A percentile compares a stretch with the other conserved stretches of the same genome.
Conservation (phyloP, 2,329 filamentous ascomycete genomes). For the Pezicula rhizophila region DNA sequence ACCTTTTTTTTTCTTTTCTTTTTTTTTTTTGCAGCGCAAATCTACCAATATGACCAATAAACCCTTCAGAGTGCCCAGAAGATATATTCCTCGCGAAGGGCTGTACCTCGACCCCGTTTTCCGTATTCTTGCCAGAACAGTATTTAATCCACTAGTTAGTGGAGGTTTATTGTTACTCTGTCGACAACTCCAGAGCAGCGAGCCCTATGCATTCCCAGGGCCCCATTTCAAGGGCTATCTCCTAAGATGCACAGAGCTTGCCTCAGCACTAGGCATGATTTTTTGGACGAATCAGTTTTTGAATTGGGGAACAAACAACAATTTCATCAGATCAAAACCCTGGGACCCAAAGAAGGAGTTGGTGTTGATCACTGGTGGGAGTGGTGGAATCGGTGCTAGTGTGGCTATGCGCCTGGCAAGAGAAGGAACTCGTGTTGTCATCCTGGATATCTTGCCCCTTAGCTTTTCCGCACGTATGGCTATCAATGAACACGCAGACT, state of each 20-base stretch:
- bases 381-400: constrained; percentile 1
- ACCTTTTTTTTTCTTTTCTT: too few relatives aligned
- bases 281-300: not conserved
- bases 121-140: not conserved
- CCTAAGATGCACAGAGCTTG: too few relatives aligned
- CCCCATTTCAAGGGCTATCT: too few relatives aligned
- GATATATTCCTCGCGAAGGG: not conserved
- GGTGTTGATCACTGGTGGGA: constrained; percentile 1
- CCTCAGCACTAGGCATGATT: not conserved
- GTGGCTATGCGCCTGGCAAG: constrained; percentile 11
- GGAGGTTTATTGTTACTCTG: not conserved
- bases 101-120: not conserved
- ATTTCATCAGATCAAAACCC: not conserved
- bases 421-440: constrained; percentile 10
- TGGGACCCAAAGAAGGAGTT: constrained; percentile 1
- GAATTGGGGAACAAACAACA: not conserved
- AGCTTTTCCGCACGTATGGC: constrained; percentile 14
- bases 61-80: too few relatives aligned
- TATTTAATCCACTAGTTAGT: not conserved
- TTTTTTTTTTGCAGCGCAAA: too few relatives aligned
- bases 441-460: constrained; percentile 15
- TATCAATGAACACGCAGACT: too few relatives aligned
- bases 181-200: not conserved
- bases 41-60: too few relatives aligned
- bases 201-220: too few relatives aligned